Evolutionary conservation across 1,139 yeast genomes (phyloP), one percentile per base, ranked within the genome.

Genomic region (Barnettozyma hawaiiensis): DNA sequence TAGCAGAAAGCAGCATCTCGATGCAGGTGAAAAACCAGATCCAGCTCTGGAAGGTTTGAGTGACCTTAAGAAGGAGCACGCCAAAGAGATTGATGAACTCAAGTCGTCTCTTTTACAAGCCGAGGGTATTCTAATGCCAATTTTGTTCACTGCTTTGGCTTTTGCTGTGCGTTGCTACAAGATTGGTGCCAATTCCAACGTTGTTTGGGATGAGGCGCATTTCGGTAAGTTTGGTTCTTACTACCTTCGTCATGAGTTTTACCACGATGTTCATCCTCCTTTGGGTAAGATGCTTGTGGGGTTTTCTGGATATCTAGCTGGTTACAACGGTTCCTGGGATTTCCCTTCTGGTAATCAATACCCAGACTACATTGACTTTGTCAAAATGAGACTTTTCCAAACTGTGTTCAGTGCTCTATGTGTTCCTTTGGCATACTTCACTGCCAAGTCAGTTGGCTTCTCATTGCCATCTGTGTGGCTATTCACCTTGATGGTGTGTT

Each of bases 261-360:
- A 90, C 65, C 96, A 89, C 62, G 99, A 92, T 67, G 98, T 92
- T 46, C 99, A 92, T 64, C 99, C 99, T 41, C 98, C 98, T 2
- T 75, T 94, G 57, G 98, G 97, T 31, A 94, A 94, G 66, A 89
- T 94, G 96, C 74, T 94, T 50, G 90, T 90, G 51, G 99, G 97
- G 1, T 71, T 94, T 34, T 85, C 96, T 12, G 99, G 98, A 14
- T 89, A 84, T 59, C 60, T 94, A 52, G 97, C 97, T 29, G 95
- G 95, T 38, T 92, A 89, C 70, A 85, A 92, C 62, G 98, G 98
- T 31, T 81, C 95, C 3, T 94, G 94, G 81, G 94, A 82, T 58
- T 94, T 94, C 69, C 90, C 89, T 39, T 83, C 95, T 42, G 97
- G 98, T 45, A 77, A 78, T 46, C 67, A 64, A 42, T 94, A 83